Evolutionary conservation across 2,329 filamentous ascomycete species (phyloP).

Genomic region (Fusarium xyrophilum): DNA sequence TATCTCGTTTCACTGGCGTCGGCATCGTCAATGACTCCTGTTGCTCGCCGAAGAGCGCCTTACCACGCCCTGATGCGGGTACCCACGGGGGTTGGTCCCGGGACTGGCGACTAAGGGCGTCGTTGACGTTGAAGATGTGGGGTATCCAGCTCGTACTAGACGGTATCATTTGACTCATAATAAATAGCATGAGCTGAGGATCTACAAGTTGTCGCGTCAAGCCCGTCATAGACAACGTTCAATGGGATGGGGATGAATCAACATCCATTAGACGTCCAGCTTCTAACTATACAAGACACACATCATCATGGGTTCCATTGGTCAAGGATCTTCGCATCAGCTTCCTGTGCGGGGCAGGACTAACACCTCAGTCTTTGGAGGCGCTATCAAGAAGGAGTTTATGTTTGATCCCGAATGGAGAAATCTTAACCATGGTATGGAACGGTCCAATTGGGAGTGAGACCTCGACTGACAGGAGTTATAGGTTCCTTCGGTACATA

Average conservation of each 20-base stretch:
- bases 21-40: constrained; percentile 1
- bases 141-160: constrained; percentile 15
- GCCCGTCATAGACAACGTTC: not conserved
- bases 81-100: constrained; percentile 14
- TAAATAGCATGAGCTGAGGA: not conserved
- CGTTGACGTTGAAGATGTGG: constrained; percentile 36
- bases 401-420: constrained; percentile 70
- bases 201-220: constrained; percentile 14
- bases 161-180: constrained; percentile 28
- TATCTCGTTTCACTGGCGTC: not conserved
- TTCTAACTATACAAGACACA: not conserved
- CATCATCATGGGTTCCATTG: constrained; percentile 35
- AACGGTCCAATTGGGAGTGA: not conserved
- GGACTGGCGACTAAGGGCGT: constrained; percentile 30
- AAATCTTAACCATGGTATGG: constrained; percentile 79
- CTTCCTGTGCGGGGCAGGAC: constrained; percentile 38
- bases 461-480: not conserved
- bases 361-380: constrained; percentile 43
- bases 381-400: constrained; percentile 66
- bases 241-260: not conserved
- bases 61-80: constrained; percentile 21
- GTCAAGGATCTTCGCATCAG: constrained; percentile 17
- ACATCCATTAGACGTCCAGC: not conserved
- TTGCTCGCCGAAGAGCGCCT: not conserved
- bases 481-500: constrained; percentile 81